Evolutionary conservation across 495 filamentous ascomycete species (phyloP).

Genomic region (Penicillium ochrochloron): DNA sequence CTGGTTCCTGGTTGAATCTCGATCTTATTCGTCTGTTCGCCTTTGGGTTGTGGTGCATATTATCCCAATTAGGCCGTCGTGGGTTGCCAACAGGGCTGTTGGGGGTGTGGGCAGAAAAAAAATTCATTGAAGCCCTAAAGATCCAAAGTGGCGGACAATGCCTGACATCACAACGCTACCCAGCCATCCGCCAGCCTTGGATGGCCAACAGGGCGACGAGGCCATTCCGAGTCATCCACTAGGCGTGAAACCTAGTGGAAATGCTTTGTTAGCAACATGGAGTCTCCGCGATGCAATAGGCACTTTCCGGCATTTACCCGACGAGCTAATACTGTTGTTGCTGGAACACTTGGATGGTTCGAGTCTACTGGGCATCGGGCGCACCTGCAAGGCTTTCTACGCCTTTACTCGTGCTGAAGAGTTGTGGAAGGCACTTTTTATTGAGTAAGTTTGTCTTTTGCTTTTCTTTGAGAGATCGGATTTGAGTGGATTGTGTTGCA

Average conservation of each 20-base stretch:
- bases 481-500: neutral
- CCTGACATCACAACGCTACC: slow-evolving; percentile 40
- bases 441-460: slow-evolving; percentile 65
- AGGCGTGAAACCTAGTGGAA: slow-evolving; percentile 85
- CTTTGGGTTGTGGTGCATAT: slow-evolving; percentile 12
- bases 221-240: slow-evolving; percentile 80
- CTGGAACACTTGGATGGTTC: slow-evolving; percentile 73
- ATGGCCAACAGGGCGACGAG: slow-evolving; percentile 31
- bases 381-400: slow-evolving; percentile 86
- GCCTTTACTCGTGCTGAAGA: slow-evolving; percentile 87
- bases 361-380: slow-evolving; percentile 68
- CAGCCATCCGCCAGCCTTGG: slow-evolving; percentile 25
- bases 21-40: slow-evolving; percentile 4
- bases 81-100: slow-evolving; percentile 4
- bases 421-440: slow-evolving; percentile 85
- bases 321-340: slow-evolving; percentile 78
- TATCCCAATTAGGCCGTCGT: neutral
- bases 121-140: slow-evolving; percentile 36
- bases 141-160: slow-evolving; percentile 29
- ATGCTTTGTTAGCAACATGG: slow-evolving; percentile 68
- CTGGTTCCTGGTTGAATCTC: neutral
- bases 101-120: slow-evolving; percentile 24
- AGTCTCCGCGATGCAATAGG: slow-evolving; percentile 72
- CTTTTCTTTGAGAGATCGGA: neutral
- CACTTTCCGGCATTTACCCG: slow-evolving; percentile 66